Evolutionary conservation across 352 stramenopile species (phyloP).

Genomic region (Phytophthora hibernalis): DNA sequence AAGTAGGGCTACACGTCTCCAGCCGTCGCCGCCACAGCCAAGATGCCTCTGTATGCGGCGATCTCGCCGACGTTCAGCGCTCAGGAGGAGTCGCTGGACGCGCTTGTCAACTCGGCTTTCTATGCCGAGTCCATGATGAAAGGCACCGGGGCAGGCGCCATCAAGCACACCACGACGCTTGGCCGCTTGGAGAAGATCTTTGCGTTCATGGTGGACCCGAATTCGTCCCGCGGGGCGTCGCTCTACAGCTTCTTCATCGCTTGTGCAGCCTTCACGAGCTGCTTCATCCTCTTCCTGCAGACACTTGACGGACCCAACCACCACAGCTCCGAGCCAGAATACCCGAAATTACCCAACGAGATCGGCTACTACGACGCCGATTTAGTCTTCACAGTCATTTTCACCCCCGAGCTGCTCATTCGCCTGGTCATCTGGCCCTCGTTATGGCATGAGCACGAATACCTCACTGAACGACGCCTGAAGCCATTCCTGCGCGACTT

Average conservation of each 20-base stretch:
- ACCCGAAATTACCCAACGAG: constrained; percentile 59
- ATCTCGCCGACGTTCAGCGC: constrained; percentile 73
- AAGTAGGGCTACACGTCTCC: not conserved
- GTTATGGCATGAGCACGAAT: constrained; percentile 75
- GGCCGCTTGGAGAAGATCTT: constrained; percentile 70
- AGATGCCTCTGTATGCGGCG: constrained; percentile 65
- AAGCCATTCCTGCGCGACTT: constrained; percentile 74
- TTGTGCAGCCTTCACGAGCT: constrained; percentile 69
- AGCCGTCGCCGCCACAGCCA: not conserved
- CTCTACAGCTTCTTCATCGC: constrained; percentile 83
- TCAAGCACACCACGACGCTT: constrained; percentile 50
- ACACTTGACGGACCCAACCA: constrained; percentile 82
- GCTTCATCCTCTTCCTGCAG: constrained; percentile 77
- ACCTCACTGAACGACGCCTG: constrained; percentile 67
- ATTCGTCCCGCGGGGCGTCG: constrained; percentile 65
- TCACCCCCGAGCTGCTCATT: constrained; percentile 73
- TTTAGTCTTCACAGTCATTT: constrained; percentile 76
- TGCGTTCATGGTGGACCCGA: constrained; percentile 77
- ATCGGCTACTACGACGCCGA: constrained; percentile 67
- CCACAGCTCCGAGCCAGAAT: constrained; percentile 66
- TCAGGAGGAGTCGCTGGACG: constrained; percentile 59
- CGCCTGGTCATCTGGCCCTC: constrained; percentile 79
- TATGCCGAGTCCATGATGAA: constrained; percentile 54
- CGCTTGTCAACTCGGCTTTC: constrained; percentile 58
- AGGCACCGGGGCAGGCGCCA: constrained; percentile 37